Base-by-base conservation (phyloP, 1,139 yeast genomes). In the Taiozyma sp. region DNA sequence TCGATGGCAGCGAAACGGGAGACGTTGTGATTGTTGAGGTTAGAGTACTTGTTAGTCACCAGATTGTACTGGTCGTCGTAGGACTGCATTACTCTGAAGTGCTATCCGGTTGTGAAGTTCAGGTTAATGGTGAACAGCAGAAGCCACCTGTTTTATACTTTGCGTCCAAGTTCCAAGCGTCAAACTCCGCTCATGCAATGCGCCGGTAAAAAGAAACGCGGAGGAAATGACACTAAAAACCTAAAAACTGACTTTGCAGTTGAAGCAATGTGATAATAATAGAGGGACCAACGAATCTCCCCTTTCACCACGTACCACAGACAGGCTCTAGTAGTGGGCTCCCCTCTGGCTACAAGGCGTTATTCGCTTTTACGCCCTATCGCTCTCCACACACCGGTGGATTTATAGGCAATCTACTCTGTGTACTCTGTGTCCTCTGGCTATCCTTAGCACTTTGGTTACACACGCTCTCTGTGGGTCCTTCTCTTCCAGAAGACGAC, bases 11-110 rank as follows among this genome's bases (percentile, higher is more conserved):
- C 50, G 39, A 49, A 49, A 23, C 52, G 54, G 9, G 51, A 40
- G 30, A 52, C 44, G 42, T 48, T 46, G 36, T 47, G 43, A 44
- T 47, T 51, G 44, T 50, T 39, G 29, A 48, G 47, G 34, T 49
- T 48, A 43, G 53, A 48, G 22, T 51, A 43, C 47, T 51, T 56
- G 39, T 55, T 54, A 5, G 58, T 45, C 10, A 57, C 50, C 24
- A 55, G 47, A 47, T 58, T 55, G 47, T 58, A 56, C 32, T 57
- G 63, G 54, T 62, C 65, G 52, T 62, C 65, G 44, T 32, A 32
- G 19, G 36, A 14, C 10, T 32, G 19, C 36, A 32, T 32, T 4
- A 12, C n/a, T 13, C 7, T 30, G 34, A 13, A 30, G 34, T 13
- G n/a, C 34, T 30, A 7, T 2, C 34, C n/a, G 6, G 27, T 24